Conservation (phyloP, 495 filamentous ascomycete genomes). For the Neurospora sp. region DNA sequence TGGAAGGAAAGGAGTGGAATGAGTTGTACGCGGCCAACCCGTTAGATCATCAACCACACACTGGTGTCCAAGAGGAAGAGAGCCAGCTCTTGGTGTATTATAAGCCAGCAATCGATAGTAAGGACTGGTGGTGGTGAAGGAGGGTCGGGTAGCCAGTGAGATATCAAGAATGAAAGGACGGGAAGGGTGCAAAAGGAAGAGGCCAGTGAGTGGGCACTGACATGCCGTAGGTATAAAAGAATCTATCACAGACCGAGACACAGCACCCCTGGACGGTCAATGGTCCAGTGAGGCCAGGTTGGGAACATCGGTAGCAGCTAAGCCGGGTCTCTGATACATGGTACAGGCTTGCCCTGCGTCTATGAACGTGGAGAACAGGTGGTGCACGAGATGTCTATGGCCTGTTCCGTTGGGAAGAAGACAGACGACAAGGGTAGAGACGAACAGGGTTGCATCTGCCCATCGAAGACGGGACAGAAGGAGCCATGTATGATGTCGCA, state of each 20-base stretch:
- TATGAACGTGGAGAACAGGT: slow-evolving; percentile 31
- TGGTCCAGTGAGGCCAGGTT: slow-evolving; percentile 35
- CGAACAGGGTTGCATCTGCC: slow-evolving; percentile 34
- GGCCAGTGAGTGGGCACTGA: slow-evolving; percentile 24
- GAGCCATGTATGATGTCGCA: slow-evolving; percentile 4
- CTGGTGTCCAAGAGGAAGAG: slow-evolving; percentile 33
- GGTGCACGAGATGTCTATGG: slow-evolving; percentile 37
- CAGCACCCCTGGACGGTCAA: slow-evolving; percentile 25
- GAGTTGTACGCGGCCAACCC: slow-evolving; percentile 32
- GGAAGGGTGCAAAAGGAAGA: slow-evolving; percentile 21
- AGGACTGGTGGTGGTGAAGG: slow-evolving; percentile 30
- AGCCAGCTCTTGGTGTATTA: slow-evolving; percentile 44
- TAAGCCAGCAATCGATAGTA: slow-evolving; percentile 42
- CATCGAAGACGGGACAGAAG: slow-evolving; percentile 29
- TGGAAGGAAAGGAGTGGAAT: slow-evolving; percentile 32
- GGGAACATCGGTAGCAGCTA: slow-evolving; percentile 43
- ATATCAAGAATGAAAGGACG: slow-evolving; percentile 25
- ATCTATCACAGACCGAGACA: slow-evolving; percentile 25
- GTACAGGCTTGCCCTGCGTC: slow-evolving; percentile 39
- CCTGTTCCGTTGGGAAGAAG: slow-evolving; percentile 28
- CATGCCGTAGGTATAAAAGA: slow-evolving; percentile 39
- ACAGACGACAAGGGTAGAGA: slow-evolving; percentile 18
- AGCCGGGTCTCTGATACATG: slow-evolving; percentile 35
- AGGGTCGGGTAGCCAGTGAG: slow-evolving; percentile 24
- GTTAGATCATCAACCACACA: slow-evolving; percentile 30